Percentiles rank a stretch among this genome's conserved stretches.
phyloP scores from a whole-genome alignment of 352 stramenopile genomes.

The Phytophthora macrochlamydospora region DNA sequence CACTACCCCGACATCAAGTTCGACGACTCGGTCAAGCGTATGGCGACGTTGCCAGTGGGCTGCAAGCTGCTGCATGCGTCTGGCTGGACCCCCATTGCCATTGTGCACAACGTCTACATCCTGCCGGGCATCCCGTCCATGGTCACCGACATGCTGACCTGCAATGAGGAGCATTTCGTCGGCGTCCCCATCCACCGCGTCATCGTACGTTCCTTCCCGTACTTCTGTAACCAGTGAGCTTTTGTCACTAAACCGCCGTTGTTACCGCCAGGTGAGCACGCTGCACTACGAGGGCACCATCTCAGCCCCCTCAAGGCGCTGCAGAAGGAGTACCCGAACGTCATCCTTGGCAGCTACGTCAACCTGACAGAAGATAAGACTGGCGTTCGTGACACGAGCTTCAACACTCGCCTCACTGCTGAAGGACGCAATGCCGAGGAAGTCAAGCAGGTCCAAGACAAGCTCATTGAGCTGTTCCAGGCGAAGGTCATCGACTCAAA shows the following conservation, averaged over 20 bases:
- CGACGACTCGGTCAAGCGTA: slow-evolving; percentile 77
- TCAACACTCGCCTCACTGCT: slow-evolving; percentile 69
- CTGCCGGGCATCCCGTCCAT: slow-evolving; percentile 77
- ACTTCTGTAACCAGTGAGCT: no score
- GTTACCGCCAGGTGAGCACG: slow-evolving; percentile 54
- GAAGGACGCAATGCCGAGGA: slow-evolving; percentile 55
- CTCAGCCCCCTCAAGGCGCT: slow-evolving; percentile 57
- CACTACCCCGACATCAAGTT: slow-evolving; percentile 57
- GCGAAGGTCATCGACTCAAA: slow-evolving; percentile 15
- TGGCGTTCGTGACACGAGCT: slow-evolving; percentile 50
- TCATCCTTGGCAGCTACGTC: slow-evolving; percentile 81
- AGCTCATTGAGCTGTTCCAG: slow-evolving; percentile 40
- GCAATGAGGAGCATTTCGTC: slow-evolving; percentile 77
- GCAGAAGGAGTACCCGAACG: slow-evolving; percentile 64
- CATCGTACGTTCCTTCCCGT: slow-evolving; percentile 46
- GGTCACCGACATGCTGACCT: slow-evolving; percentile 78
- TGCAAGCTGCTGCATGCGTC: slow-evolving; percentile 57
- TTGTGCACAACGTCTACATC: slow-evolving; percentile 83
- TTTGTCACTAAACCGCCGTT: no score
- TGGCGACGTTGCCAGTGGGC: slow-evolving; percentile 54
- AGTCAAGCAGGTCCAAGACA: slow-evolving; percentile 51
- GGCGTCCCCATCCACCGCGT: slow-evolving; percentile 75
- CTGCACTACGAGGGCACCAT: slow-evolving; percentile 65
- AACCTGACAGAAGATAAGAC: slow-evolving; percentile 70
- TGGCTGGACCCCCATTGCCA: slow-evolving; percentile 70